Evolutionary conservation across 164 flowering plant genomes (phyloP).

Genomic region (Stephania cephalantha): DNA sequence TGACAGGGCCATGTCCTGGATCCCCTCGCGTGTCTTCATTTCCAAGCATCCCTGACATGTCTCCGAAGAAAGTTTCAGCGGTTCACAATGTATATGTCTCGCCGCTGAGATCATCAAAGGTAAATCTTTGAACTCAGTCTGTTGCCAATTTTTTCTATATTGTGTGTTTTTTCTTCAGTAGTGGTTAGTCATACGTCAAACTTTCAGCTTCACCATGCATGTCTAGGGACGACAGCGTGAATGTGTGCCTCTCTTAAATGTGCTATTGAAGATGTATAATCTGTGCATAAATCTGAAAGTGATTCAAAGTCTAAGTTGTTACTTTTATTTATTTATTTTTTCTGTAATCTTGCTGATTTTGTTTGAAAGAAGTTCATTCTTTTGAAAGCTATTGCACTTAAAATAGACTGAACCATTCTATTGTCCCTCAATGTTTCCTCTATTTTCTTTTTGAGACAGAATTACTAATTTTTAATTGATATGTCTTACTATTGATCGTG

Average conservation of each 20-base stretch:
- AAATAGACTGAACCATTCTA: neutral
- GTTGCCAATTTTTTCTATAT: neutral
- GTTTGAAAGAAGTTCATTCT: neutral
- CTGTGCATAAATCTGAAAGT: no score
- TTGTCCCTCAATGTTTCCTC: neutral
- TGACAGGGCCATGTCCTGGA: conserved; percentile 69
- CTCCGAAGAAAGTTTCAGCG: conserved; percentile 96
- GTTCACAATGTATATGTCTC: conserved; percentile 94
- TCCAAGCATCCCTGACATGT: conserved; percentile 95
- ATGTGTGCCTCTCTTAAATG: no score
- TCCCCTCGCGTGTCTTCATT: conserved; percentile 70
- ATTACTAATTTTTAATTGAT: neutral
- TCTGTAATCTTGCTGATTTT: no score
- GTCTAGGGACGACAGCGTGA: no score
- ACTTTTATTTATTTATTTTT: no score
- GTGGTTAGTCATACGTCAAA: neutral
- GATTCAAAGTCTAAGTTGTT: no score
- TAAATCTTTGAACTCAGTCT: conserved; percentile 13
- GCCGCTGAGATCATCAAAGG: conserved; percentile 92
- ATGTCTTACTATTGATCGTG: neutral
- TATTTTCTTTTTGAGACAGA: neutral
- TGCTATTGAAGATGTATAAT: no score
- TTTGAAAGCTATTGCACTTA: neutral
- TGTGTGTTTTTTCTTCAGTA: neutral
- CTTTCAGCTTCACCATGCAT: no score